These are phyloP conservation scores for Akanthomyces muscarius DNA, from an alignment of 2,329 filamentous ascomycete species.

Conservation along the genomic window DNA sequence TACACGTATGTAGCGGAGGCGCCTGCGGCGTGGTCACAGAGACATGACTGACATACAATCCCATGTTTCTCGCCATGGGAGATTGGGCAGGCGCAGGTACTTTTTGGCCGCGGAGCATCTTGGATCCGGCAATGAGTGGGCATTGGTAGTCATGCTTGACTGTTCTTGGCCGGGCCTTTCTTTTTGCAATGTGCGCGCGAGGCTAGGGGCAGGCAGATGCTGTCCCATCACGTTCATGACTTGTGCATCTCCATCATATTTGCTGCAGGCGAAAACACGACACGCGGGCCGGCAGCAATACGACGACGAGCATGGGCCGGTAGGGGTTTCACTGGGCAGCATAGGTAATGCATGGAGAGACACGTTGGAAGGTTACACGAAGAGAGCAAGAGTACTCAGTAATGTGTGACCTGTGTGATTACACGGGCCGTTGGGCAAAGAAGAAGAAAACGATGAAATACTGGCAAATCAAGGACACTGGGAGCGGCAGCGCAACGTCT, in stretches of 20 bases:
- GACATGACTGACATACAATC: not conserved
- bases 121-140: not conserved
- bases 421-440: not conserved
- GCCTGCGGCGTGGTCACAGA: not conserved
- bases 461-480: not conserved
- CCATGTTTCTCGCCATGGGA: constrained; percentile 1
- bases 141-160: not conserved
- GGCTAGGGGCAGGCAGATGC: no score
- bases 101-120: not conserved
- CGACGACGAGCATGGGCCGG: no score
- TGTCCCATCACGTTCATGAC: no score
- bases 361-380: not conserved
- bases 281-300: no score
- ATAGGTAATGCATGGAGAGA: no score
- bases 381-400: not conserved
- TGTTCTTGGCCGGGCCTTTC: not conserved
- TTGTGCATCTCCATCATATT: no score
- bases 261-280: no score
- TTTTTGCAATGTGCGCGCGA: no score
- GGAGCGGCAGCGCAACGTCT: not conserved
- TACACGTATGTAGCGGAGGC: not conserved
- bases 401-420: not conserved
- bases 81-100: not conserved
- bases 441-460: not conserved
- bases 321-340: no score